Percentiles rank a stretch among this genome's conserved stretches.
phyloP scores from a whole-genome alignment of 148 eudicot genomes.

The Pharnaceum exiguum region DNA sequence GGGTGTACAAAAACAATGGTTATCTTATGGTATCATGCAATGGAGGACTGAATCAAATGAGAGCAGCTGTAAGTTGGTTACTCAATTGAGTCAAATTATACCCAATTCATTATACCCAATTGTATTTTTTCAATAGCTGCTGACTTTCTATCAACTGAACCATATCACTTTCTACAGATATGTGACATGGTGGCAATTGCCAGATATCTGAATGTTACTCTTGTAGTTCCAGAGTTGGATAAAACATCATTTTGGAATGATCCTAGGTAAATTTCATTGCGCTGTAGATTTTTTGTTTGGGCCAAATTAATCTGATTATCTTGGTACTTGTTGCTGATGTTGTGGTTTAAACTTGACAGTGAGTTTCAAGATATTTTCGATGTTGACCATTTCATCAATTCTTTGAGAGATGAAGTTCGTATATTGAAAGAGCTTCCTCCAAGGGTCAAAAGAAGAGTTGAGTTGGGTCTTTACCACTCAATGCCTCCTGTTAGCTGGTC shows the following conservation, averaged over 20 bases:
- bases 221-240: constrained; percentile 65
- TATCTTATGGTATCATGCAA: constrained; percentile 75
- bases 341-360: constrained; percentile 27
- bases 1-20: constrained; percentile 62
- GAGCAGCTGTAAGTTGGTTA: constrained; percentile 51
- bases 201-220: constrained; percentile 59
- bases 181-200: constrained; percentile 79
- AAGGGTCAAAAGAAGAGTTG: constrained; percentile 47
- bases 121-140: neutral
- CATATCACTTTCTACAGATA: constrained; percentile 41
- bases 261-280: constrained; percentile 34
- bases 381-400: constrained; percentile 60
- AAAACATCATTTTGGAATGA: constrained; percentile 74
- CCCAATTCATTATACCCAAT: neutral
- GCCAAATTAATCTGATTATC: neutral
- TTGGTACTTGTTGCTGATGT: neutral
- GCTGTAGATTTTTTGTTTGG: neutral
- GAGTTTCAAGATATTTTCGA: constrained; percentile 69
- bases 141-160: neutral
- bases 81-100: neutral
- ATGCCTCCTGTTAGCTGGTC: constrained; percentile 81
- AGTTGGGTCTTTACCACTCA: constrained; percentile 43
- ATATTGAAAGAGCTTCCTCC: constrained; percentile 64
- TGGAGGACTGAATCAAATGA: constrained; percentile 78
- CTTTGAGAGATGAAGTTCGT: constrained; percentile 66